Percentiles rank a stretch among this genome's conserved stretches.
These are phyloP conservation scores for Alternaria angustiovoidea DNA, from an alignment of 2,329 filamentous ascomycete genomes.

Conservation along the genomic window DNA sequence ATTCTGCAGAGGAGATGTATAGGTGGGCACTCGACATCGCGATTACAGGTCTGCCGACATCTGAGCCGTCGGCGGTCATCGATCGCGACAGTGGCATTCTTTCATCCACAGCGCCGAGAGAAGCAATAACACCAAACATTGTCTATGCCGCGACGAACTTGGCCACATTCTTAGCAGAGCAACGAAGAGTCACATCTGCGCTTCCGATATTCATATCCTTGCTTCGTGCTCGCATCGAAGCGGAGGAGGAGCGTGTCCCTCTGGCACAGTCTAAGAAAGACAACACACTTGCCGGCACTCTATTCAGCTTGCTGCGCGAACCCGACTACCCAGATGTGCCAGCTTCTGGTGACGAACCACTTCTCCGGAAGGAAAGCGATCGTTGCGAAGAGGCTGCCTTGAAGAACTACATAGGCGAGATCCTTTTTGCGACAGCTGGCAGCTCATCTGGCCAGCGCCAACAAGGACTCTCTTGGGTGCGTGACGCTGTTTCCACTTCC, in stretches of 20 bases:
- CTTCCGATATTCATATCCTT: slow-evolving; percentile 87
- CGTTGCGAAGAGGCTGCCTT: slow-evolving; percentile 86
- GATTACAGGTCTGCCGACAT: slow-evolving; percentile 61
- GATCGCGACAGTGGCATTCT: slow-evolving; percentile 69
- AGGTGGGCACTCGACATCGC: slow-evolving; percentile 80
- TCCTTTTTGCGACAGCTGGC: slow-evolving; percentile 76
- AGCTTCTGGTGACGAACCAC: slow-evolving; percentile 72
- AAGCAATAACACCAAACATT: slow-evolving; percentile 73
- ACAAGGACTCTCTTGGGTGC: slow-evolving; percentile 86
- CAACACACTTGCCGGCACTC: slow-evolving; percentile 37
- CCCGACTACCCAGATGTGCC: slow-evolving; percentile 74
- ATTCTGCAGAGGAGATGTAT: slow-evolving; percentile 76
- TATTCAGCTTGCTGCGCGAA: slow-evolving; percentile 55
- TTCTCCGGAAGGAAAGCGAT: slow-evolving; percentile 69
- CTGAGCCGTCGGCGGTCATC: slow-evolving; percentile 57
- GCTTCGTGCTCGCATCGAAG: slow-evolving; percentile 74
- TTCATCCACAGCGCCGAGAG: slow-evolving; percentile 61
- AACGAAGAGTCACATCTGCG: slow-evolving; percentile 71
- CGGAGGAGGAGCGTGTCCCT: slow-evolving; percentile 56
- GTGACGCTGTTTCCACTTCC: slow-evolving; percentile 78
- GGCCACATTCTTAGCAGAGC: slow-evolving; percentile 78
- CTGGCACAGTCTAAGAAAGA: slow-evolving; percentile 28
- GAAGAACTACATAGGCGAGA: slow-evolving; percentile 92
- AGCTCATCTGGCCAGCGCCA: slow-evolving; percentile 48
- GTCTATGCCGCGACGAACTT: slow-evolving; percentile 78